phyloP scores from a whole-genome alignment of 352 stramenopile genomes.

The Globisporangium middletonii region DNA sequence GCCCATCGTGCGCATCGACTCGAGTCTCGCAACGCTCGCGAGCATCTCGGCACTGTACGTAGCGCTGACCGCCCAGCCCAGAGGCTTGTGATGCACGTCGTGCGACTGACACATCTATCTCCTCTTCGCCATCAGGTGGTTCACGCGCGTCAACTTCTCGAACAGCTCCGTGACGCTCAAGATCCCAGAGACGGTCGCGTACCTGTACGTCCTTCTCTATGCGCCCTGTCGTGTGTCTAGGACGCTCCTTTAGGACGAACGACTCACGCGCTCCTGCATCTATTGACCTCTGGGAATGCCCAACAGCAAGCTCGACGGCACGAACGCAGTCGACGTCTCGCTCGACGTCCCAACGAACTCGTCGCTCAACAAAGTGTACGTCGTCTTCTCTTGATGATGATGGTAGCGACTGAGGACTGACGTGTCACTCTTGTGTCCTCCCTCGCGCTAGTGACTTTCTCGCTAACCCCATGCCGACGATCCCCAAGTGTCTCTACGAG shows the following conservation, averaged over 20 bases:
- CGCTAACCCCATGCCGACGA: slow-evolving; percentile 11
- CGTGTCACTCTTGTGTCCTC: too few species aligned
- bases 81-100: too few species aligned
- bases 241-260: too few species aligned
- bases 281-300: too few species aligned
- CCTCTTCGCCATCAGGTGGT: too few species aligned
- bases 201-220: neutral
- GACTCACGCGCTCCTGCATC: neutral
- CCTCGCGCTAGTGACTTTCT: slow-evolving; percentile 14
- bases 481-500: slow-evolving; percentile 29
- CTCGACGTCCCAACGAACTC: slow-evolving; percentile 6
- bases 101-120: too few species aligned
- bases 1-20: too few species aligned
- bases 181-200: slow-evolving; percentile 9
- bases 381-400: neutral
- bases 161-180: slow-evolving; percentile 1
- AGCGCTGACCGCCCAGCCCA: too few species aligned
- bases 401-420: neutral
- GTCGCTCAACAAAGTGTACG: slow-evolving; percentile 8
- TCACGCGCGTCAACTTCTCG: too few species aligned
- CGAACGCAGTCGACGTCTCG: slow-evolving; percentile 16
- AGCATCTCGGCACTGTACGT: too few species aligned
- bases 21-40: too few species aligned
- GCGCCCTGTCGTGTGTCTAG: too few species aligned
- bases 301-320: slow-evolving; percentile 13